A percentile compares a stretch with the other conserved stretches of the same genome.
phyloP scores from a whole-genome alignment of 129 eudicot genomes.

The Saposhnikovia divaricata region DNA sequence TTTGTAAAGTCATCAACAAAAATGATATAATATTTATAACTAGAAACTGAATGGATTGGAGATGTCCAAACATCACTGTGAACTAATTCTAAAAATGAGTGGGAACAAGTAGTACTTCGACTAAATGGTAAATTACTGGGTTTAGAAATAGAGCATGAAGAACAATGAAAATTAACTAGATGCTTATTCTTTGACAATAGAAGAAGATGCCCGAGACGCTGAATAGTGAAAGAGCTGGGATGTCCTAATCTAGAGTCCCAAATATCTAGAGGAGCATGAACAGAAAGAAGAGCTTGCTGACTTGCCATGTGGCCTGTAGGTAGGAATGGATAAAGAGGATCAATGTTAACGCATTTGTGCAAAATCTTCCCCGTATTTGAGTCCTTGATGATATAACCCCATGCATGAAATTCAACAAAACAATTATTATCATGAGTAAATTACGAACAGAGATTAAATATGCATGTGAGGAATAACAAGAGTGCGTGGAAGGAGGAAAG shows the following conservation, averaged over 20 bases:
- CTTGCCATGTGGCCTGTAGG: not conserved
- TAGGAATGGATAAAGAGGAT: not conserved
- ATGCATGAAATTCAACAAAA: not conserved
- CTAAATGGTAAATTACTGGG: not conserved
- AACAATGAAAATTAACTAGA: not conserved
- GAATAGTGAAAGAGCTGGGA: not conserved
- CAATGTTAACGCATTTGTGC: not conserved
- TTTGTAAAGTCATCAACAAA: not conserved
- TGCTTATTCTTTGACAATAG: not conserved
- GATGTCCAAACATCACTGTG: too few species aligned
- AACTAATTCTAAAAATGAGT: not conserved
- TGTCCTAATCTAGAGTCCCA: not conserved
- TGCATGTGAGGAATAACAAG: not conserved
- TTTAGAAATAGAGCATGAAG: not conserved
- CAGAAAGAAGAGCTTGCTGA: not conserved
- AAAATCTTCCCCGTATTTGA: not conserved
- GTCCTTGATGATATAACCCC: not conserved
- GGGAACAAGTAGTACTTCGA: not conserved
- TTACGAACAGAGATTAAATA: not conserved
- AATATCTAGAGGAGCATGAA: not conserved
- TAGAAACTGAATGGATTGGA: not conserved
- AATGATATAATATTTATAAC: not conserved
- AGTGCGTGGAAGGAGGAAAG: not conserved
- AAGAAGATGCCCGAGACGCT: not conserved
- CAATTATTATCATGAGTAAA: not conserved